Evolutionary conservation across 75 land plant genomes (phyloP), one percentile per base, ranked within the genome.

Genomic region (Azolla pinnata): DNA sequence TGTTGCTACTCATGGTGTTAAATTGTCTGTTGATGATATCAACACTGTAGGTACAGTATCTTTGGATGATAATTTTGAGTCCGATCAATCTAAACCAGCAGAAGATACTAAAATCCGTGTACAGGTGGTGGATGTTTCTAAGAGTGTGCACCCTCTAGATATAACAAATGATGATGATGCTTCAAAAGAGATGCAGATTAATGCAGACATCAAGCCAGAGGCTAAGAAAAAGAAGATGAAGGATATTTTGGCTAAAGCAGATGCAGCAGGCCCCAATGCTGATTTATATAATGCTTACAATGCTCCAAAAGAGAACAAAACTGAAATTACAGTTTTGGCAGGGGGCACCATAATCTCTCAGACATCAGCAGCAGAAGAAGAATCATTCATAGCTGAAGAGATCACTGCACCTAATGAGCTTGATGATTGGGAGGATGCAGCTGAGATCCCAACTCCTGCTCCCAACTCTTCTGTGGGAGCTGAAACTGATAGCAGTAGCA

Each of bases 401-500:
- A 68, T 29, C 27, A 40, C 65, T 18, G 60, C 29, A 29, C 84
- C 84, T 38, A 70, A 60, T 35, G 87, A 93, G 54, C 46, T 79
- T 23, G 99, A 93, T 68, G 81, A 93, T 46, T 85, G 90, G 90
- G 98, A 92, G 68, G 90, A 86, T 75, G 87, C 85, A 35, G 89
- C 84, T 26, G 96, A 89, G 44, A 67, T 81, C 7, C 71, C 82
- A 19, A 75, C 83, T 28, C 90, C 95, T 18, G 73, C 70, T 51
- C 49, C 72, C 20, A 69, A 65, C 42, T 14, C 74, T 44, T 19
- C 54, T 10, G 74, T 62, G 20, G 48, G 40, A 31, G 64, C 58
- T 0, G 66, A 66, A 17, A 25, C 34, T 0, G 32, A 52, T 32
- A 0, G 28, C 58, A 60, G 66, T 21, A 38, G 35, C 21, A 14